These are phyloP conservation scores for Trematosphaeria pertusa DNA, from an alignment of 2,329 filamentous ascomycete species.

Conservation along the genomic window DNA sequence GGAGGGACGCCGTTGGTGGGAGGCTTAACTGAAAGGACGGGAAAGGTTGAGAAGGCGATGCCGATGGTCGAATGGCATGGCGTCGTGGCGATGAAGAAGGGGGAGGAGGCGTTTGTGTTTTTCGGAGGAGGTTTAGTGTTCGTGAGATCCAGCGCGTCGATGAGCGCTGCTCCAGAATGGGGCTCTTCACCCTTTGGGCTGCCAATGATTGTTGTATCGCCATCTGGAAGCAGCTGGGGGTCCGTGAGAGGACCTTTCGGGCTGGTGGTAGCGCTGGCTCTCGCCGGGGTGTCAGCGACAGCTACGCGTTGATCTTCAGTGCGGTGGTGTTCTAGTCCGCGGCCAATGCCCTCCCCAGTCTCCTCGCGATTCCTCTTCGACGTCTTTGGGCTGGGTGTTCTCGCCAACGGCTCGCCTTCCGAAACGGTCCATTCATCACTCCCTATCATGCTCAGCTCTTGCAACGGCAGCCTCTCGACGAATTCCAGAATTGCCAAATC, in stretches of 20 bases:
- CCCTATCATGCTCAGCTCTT: background rate
- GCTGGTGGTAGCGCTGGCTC: no score
- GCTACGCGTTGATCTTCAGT: no score
- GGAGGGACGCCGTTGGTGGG: background rate
- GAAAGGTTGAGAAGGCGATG: no score
- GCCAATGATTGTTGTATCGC: background rate
- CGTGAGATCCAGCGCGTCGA: background rate
- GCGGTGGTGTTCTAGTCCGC: no score
- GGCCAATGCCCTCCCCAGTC: background rate
- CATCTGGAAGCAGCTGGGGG: no score
- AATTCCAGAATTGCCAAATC: background rate
- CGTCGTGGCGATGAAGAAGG: no score
- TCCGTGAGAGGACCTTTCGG: no score
- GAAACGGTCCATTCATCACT: background rate
- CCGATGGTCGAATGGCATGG: no score
- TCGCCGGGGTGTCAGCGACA: background rate
- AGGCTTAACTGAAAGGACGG: background rate
- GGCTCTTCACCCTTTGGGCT: no score
- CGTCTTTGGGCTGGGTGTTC: background rate
- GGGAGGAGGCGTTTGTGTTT: background rate
- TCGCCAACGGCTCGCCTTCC: background rate
- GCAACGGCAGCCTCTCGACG: background rate
- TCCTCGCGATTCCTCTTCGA: background rate
- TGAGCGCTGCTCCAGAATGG: background rate
- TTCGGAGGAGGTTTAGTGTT: background rate